Base-by-base conservation (phyloP, 2,329 filamentous ascomycete species). In the Parascedosporium putredinis region DNA sequence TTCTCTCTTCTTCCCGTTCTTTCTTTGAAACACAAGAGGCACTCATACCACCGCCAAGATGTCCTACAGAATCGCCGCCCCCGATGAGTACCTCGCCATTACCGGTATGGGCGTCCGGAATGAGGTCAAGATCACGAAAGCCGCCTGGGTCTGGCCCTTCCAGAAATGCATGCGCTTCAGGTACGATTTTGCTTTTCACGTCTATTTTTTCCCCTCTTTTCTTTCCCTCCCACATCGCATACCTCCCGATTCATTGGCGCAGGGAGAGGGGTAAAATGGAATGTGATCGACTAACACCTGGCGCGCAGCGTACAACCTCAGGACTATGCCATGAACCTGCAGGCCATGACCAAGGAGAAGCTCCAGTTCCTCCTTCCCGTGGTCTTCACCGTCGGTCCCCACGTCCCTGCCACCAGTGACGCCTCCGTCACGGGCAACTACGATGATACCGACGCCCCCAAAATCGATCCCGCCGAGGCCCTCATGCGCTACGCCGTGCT, bases 321-420 rank as follows among this genome's bases (percentile, higher is more conserved):
- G 60, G 88, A 94, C 66, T 91, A 93, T 66, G 79, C 78, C 52
- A 86, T 94, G 75, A 81, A 82, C 51, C 71, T 94, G 2, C 86
- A 90, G 62, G 88, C 88, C 51, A 95, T 94, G 88, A 94, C 88
- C 16, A 80, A 83, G 58, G 88, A 94, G 69, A 94, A 94, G 64
- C 75, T 93, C 3, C 85, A 90, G 55, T 90, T 93, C 62, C 74
- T 81, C 4, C 76, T 93, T 0, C 88, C 87, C 2, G 86, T 88
- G 9, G 86, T 93, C 54, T 93, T 93, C 67, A 93, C 88, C 33
- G 84, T 93, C 52, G 88, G 88, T 12, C 88, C 88, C 0, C 81
- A 88, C 54, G 80, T 91, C 54, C 81, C 84, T 54, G 66, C 70
- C 36, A 70, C 76, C 24, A 75, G 75, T 45, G 74, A 75, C 55